phyloP scores from a whole-genome alignment of 768 basidiomycete genomes.

The Epithele typhae region DNA sequence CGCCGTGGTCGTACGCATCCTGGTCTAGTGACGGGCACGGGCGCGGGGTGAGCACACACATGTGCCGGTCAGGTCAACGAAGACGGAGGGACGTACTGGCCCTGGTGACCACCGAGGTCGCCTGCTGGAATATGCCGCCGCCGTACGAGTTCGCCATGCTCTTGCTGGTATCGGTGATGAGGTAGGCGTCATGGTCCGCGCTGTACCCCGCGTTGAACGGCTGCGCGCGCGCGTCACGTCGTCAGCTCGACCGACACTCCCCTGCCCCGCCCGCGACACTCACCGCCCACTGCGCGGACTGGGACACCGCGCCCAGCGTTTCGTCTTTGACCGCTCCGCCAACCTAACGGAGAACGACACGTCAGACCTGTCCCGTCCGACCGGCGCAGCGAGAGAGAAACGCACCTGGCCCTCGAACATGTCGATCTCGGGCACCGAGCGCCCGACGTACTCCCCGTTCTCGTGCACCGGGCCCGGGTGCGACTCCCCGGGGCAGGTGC shows the following conservation, averaged over 20 bases:
- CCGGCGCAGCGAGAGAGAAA: too few species aligned
- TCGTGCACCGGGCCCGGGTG: conserved; percentile 70
- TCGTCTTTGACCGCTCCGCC: too few species aligned
- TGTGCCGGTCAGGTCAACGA: too few species aligned
- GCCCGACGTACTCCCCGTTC: conserved; percentile 74
- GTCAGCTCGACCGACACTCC: not conserved
- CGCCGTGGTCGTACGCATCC: too few species aligned
- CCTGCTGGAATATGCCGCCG: conserved; percentile 82
- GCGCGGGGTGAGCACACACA: too few species aligned
- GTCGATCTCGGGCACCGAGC: conserved; percentile 87
- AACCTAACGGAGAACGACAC: too few species aligned
- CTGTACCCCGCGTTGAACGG: conserved; percentile 73
- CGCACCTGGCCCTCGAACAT: conserved; percentile 86
- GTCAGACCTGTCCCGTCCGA: too few species aligned
- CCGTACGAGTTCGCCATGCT: conserved; percentile 59
- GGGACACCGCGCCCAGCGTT: too few species aligned
- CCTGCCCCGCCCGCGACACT: conserved; percentile 40
- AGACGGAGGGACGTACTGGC: conserved; percentile 35
- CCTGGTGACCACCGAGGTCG: too few species aligned
- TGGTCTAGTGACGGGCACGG: too few species aligned
- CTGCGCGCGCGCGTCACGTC: conserved; percentile 28
- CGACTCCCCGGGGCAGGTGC: conserved; percentile 84
- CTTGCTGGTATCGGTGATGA: conserved; percentile 46
- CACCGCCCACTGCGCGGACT: conserved; percentile 80
- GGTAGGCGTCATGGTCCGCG: conserved; percentile 55